Evolutionary conservation across 441 rosid genomes (phyloP), one percentile per base, ranked within the genome.

Genomic region (Hura crepitans): DNA sequence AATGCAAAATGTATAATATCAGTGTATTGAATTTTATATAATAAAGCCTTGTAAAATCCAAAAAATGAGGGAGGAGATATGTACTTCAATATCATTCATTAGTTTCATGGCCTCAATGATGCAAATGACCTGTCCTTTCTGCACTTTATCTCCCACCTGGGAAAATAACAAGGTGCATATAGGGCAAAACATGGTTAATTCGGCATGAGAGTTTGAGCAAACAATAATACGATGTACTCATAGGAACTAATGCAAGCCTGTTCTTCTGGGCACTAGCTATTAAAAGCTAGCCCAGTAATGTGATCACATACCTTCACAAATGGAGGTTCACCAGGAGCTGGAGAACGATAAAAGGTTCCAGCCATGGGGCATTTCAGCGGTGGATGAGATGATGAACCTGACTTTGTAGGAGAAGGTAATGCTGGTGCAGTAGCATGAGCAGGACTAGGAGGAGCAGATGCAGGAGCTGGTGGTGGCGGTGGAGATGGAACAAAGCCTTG

Each of bases 61-160:
- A 51, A n/a, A 20, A 9, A 39, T 70, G 59, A 63, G 68, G 53
- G 56, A 57, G 57, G 6, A 51, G 43, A 67, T 30, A 67, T 73
- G 3, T 82, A 94, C 99, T 82, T 95, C 99, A 28, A 95, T 92
- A 77, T 95, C 99, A 55, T 95, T 95, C 99, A 95, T 92, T 70
- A 95, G 81, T 79, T 95, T 95, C 99, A 95, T 95, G 69, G 97
- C 99, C 81, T 95, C 99, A 25, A 92, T 84, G 75, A 95, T 92
- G 85, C 99, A 95, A 73, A 94, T 39, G 46, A 89, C 90, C 78
- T 94, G 99, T 55, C 99, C 99, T 78, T 89, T 94, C 85, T 87
- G 91, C 77, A 94, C 99, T 73, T 86, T 89, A 67, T 94, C 99
- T 73, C 99, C 99, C 49, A 92, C 96, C 99, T 94, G 72, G 46